Evolutionary conservation across 225 moss, liverwort and hornwort genomes (phyloP).

Genomic region (Asterella californica): DNA sequence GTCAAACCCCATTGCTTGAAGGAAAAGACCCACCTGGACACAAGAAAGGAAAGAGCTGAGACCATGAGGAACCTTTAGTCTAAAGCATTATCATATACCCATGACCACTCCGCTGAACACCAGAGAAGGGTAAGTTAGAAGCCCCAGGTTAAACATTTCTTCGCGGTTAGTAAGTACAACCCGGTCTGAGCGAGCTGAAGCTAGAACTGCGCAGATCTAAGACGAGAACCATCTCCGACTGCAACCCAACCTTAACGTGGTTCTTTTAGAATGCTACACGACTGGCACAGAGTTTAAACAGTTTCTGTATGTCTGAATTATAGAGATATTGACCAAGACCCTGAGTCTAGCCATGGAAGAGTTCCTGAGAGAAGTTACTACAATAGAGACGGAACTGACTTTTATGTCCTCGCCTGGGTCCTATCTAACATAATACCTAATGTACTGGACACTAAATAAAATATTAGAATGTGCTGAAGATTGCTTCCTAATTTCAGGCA

Average conservation of each 20-base stretch:
- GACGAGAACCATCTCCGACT: no score
- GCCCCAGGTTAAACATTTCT: no score
- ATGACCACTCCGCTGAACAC: background rate
- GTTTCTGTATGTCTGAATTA: no score
- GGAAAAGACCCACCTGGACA: slow-evolving; percentile 72
- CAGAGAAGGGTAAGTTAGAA: background rate
- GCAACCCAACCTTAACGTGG: background rate
- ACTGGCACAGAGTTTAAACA: no score
- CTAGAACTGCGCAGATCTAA: no score
- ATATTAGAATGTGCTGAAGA: background rate
- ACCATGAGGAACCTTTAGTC: background rate
- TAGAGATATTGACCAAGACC: no score
- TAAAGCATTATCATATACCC: background rate
- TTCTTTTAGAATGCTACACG: no score
- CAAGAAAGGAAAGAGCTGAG: background rate
- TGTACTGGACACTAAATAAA: background rate
- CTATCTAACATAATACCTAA: background rate
- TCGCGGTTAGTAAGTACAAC: no score
- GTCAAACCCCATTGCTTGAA: slow-evolving; percentile 78
- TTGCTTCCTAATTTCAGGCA: background rate
- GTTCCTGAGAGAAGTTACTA: no score
- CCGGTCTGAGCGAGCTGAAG: no score
- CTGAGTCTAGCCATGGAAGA: no score
- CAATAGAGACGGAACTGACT: background rate
- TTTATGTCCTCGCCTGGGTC: background rate